Evolutionary conservation across 768 basidiomycete genomes (phyloP), one percentile per base, ranked within the genome.

Genomic region (Terana coerulea): DNA sequence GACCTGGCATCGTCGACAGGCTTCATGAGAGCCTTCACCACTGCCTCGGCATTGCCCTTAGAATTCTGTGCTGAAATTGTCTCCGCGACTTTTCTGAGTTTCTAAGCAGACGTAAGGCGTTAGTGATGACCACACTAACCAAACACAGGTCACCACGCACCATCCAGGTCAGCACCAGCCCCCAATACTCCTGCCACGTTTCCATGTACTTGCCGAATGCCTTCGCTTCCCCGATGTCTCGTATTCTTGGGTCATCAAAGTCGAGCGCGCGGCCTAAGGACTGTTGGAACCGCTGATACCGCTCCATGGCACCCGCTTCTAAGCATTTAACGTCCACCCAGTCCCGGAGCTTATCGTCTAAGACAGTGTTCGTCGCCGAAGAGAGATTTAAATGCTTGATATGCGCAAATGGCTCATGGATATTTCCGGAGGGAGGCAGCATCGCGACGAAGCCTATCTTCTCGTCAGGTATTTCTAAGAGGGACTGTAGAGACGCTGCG

Each of bases 401-500:
- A n/a, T 46, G 31, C 25, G 44, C 51, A 21, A 46, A 49, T 29
- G 39, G 21, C 39, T 46, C 29, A 33, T n/a, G 30, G 19, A 22
- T 33, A 12, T 17, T 8, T 8, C 30, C 11, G n/a, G 9, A 6
- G 6, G 11, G n/a, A 7, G 25, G 26, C 42, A 29, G 42, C 6
- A 29, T n/a, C 8, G n/a, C 15, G 14, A 46, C 15, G 19, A 46
- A 33, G 15, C 22, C 31, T 5, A n/a, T 31, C 28, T 7, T 12
- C 31, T 46, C 29, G n/a, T 33, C 45, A 8, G 45, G 45, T 5
- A 46, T 3, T 6, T 46, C 45, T 29, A 46, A 46, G n/a, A 19
- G 22, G 19, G 29, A 21, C n/a, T n/a, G 11, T 11, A 9, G 17
- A 17, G 14, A 11, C 31, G 17, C 9, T 33, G 10, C 9, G 19